Conservation (phyloP, 1,284 basidiomycete genomes). For the Macrocystidia cucumis region DNA sequence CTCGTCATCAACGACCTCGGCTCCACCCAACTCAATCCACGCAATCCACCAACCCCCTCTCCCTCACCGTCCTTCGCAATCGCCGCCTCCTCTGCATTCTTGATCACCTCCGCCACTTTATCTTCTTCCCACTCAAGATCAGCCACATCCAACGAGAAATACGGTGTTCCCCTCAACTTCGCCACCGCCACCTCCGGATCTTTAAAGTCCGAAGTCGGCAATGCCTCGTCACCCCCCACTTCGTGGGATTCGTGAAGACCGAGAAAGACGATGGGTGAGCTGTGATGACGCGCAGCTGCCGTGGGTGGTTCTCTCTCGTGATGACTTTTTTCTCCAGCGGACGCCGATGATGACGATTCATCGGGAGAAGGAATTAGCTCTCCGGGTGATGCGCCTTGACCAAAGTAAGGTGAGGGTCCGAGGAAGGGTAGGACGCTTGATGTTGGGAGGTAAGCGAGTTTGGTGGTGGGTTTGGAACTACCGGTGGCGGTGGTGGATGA, state of each 20-base stretch:
- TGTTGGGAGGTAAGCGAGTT: constrained; percentile 47
- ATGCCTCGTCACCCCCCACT: constrained; percentile 33
- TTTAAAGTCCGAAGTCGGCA: constrained; percentile 57
- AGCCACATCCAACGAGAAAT: constrained; percentile 73
- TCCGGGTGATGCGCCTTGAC: constrained; percentile 52
- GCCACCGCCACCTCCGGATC: constrained; percentile 38
- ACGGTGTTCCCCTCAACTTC: constrained; percentile 66
- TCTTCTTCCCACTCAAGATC: constrained; percentile 35
- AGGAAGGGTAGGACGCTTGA: constrained; percentile 46
- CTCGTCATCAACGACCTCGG: constrained; percentile 52
- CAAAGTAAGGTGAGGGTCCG: constrained; percentile 48
- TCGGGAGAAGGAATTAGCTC: constrained; percentile 31
- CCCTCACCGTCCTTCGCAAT: no score
- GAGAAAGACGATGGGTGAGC: constrained; percentile 44
- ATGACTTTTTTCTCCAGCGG: no score
- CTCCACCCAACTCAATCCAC: constrained; percentile 56
- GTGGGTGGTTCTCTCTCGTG: no score
- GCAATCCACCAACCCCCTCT: no score
- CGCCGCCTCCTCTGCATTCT: no score
- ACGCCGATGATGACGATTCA: constrained; percentile 32
- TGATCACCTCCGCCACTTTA: constrained; percentile 36
- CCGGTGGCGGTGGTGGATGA: constrained; percentile 14
- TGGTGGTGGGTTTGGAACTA: constrained; percentile 19
- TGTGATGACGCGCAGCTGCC: constrained; percentile 61
- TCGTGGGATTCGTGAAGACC: constrained; percentile 69